Percentiles rank a stretch among this genome's conserved stretches.
Conservation (phyloP, 805 yeast genomes). For the Pichia nakasei region DNA sequence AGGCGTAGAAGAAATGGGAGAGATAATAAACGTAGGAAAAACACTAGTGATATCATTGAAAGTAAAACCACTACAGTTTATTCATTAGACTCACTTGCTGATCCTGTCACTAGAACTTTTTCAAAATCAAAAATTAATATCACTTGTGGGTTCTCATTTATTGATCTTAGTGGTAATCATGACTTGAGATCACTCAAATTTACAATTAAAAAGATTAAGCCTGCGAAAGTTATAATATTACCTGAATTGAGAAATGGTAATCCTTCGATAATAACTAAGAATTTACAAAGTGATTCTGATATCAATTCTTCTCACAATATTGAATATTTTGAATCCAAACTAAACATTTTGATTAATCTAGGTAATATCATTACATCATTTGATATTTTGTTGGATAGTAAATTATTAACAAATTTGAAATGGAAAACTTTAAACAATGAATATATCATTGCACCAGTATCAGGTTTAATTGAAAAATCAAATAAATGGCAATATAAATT, state of each 20-base stretch:
- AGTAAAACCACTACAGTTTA: conserved; percentile 13
- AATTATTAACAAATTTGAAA: conserved; percentile 46
- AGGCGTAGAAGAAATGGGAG: conserved; percentile 16
- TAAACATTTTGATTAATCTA: conserved; percentile 37
- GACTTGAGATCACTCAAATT: conserved; percentile 75
- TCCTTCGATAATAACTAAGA: conserved; percentile 9
- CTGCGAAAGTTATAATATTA: conserved; percentile 54
- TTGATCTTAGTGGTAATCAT: conserved; percentile 78
- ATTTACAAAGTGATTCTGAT: conserved; percentile 6
- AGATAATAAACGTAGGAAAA: conserved; percentile 16
- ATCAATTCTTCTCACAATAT: conserved; percentile 14
- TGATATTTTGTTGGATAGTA: conserved; percentile 62
- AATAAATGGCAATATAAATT: conserved; percentile 12
- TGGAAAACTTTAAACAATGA: conserved; percentile 87
- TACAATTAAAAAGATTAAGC: conserved; percentile 71
- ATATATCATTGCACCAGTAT: conserved; percentile 71
- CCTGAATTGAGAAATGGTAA: conserved; percentile 18
- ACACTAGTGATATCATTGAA: conserved; percentile 11
- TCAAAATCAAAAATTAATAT: conserved; percentile 34
- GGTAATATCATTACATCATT: conserved; percentile 45
- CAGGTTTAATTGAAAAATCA: conserved; percentile 44
- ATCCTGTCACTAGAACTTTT: conserved; percentile 16
- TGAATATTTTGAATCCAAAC: conserved; percentile 23
- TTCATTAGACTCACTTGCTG: conserved; percentile 18
- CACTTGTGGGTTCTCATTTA: conserved; percentile 62